Base-by-base conservation (phyloP, 1,284 basidiomycete species). In the Ustilago lituana region DNA sequence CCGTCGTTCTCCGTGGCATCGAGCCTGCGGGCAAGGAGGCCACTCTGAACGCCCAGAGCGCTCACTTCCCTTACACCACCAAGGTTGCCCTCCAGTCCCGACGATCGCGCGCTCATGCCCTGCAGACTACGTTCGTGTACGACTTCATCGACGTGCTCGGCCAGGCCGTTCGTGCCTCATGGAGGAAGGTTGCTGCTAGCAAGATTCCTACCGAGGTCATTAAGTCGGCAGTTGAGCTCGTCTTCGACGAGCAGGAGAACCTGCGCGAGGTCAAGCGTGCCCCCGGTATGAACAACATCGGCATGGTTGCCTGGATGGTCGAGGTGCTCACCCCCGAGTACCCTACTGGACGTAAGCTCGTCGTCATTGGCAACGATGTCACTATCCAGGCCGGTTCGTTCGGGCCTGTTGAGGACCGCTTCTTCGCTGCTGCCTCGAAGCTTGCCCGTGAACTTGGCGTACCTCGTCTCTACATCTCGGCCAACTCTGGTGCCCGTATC, bases 71-170 rank as follows among this genome's bases (percentile, higher is more conserved):
- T 0, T 98, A 98, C 84, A 88, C 94, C 15, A 98, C 95, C 61
- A 98, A 97, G 85, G 94, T 97, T 83, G 97, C 94, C n/a, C 86
- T 98, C 50, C 96, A 99, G 84, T 94, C 95, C 55, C 94, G 96
- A 83, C 93, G 96, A 76, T 98, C 97, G 85, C 94, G 98, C 81
- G 96, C 96, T n/a, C 96, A 98, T 84, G 89, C 96, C 56, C 90
- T 97, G 70, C 95, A 96, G 62, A 99, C 96, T 27, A 98, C 95
- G 45, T 99, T 98, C 82, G 94, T 91, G 37, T 85, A 98, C 85
- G 96, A 98, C 85, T 98, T 98, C 89, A 94, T 96, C 44, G 95
- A 97, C 80, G 88, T 98, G 59, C 97, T 98, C 86, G 90, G 93
- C 47, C 98, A 98, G 85, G 93, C 95, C 7, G 86, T 98, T 63